Evolutionary conservation across 2,329 filamentous ascomycete species (phyloP), one percentile per base, ranked within the genome.

Genomic region (Cladophialophora exuberans): DNA sequence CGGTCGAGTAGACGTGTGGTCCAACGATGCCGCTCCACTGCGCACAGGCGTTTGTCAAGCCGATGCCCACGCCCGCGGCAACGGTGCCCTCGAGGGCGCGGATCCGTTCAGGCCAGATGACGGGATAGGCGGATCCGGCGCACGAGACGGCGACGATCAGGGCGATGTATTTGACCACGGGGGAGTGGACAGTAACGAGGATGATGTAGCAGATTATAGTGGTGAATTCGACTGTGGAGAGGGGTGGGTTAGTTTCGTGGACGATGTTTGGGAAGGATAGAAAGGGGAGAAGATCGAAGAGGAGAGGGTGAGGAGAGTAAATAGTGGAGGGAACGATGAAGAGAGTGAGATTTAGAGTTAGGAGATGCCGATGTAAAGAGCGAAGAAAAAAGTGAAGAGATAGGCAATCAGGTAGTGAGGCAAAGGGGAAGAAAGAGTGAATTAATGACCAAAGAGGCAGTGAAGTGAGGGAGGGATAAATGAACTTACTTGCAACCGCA

Each of bases 81-180:
- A 72, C 67, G 1, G 73, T 75, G 11, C 73, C 72, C 22, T 75
- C 67, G 7, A 74, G 65, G 0, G 67, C 73, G 18, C 73, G 68
- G 48, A 76, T 76, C 1, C 73, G 69, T 57, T 76, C 73, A 6
- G 72, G 73, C 73, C 73, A 76, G 59, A 76, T 76, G 35, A 75
- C 70, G 0, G 73, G 73, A 53, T 74, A 76, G 4, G 72, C 72
- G 4, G 71, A 75, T 2, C 72, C 71, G 1, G 72, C 69, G 47
- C 71, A 74, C 64, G 56, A 59, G 7, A 55, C 52, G 23, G 57
- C 57, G 11, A 60, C 54, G 25, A 56, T 60, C 26, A 60, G 44
- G 3, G 54, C 48, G 4, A 60, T 35, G 39, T 60, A 60, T 30
- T 56, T 56, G 25, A 60, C 54, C 18, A 52, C 43, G 10, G 57